phyloP scores from a whole-genome alignment of 2,329 filamentous ascomycete genomes.

The Colletotrichum sp. region DNA sequence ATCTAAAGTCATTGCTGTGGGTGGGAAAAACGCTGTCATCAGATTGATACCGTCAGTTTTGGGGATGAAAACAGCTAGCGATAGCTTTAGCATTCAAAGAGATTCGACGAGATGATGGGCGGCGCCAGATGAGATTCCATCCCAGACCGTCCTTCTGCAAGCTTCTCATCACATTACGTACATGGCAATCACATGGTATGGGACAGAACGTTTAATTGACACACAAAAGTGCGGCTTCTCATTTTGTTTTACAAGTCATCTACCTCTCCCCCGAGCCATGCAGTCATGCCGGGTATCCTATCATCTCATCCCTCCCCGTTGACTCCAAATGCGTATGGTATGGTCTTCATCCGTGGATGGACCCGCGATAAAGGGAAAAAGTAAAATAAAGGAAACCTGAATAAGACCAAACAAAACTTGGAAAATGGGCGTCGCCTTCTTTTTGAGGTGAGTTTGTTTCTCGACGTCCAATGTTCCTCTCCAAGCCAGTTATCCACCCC shows the following conservation, averaged over 20 bases:
- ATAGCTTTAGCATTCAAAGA: not conserved
- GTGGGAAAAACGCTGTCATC: not conserved
- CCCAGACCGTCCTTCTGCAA: not conserved
- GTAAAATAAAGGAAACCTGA: not conserved
- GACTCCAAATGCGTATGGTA: conserved; percentile 14
- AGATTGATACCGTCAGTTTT: not conserved
- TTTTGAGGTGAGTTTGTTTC: not conserved
- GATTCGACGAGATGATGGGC: not conserved
- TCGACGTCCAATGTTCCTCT: not conserved
- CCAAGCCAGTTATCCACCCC: not conserved
- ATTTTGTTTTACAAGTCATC: conserved; percentile 5
- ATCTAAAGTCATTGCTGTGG: not conserved
- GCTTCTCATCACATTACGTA: not conserved
- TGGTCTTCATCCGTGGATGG: conserved; percentile 15
- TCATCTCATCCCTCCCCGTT: not conserved
- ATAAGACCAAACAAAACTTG: not conserved
- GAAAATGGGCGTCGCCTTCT: not conserved
- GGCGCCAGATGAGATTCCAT: not conserved
- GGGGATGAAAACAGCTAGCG: not conserved
- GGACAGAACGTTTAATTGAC: not conserved
- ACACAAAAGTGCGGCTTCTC: conserved; percentile 8
- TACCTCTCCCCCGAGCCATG: conserved; percentile 9
- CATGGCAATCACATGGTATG: not conserved
- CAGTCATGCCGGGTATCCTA: conserved; percentile 11
- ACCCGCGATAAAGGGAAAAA: not conserved